Evolutionary conservation across 208 protist species (phyloP).

Genomic region (Paratrypanosoma confusum): DNA sequence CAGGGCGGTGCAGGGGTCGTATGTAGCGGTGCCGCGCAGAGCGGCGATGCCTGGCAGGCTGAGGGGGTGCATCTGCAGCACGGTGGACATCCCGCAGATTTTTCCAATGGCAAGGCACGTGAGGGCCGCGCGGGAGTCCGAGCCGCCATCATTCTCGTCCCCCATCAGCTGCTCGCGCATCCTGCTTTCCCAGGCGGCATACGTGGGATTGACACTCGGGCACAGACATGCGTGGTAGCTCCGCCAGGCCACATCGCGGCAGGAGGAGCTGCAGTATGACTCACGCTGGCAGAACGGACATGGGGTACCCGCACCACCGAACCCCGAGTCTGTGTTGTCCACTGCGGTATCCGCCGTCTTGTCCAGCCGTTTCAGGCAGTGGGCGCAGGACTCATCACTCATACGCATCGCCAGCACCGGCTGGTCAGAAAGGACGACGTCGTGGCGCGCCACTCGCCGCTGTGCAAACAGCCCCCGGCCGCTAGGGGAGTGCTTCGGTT

Average conservation of each 20-base stretch:
- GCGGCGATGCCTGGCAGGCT: conserved; percentile 26
- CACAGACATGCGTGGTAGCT: conserved; percentile 74
- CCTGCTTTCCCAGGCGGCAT: conserved; percentile 30
- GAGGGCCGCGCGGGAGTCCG: conserved; percentile 44
- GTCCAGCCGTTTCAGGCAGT: conserved; percentile 44
- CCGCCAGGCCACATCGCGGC: conserved; percentile 53
- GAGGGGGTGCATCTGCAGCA: conserved; percentile 66
- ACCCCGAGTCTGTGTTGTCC: neutral
- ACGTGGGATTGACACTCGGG: conserved; percentile 32
- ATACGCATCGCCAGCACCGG: conserved; percentile 50
- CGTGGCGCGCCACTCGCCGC: conserved; percentile 22
- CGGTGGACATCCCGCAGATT: conserved; percentile 65
- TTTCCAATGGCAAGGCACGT: conserved; percentile 66
- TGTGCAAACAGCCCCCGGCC: conserved; percentile 66
- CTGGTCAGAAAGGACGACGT: conserved; percentile 38
- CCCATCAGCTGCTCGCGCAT: conserved; percentile 36
- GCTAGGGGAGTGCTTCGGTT: conserved; percentile 36
- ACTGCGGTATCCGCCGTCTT: neutral
- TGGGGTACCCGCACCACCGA: conserved; percentile 9
- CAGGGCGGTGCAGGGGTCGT: conserved; percentile 61
- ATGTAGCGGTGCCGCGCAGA: conserved; percentile 58
- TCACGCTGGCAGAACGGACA: conserved; percentile 47
- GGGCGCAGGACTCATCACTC: conserved; percentile 39
- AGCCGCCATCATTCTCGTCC: conserved; percentile 10
- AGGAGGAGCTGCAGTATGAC: conserved; percentile 58